Evolutionary conservation across 2,329 filamentous ascomycete genomes (phyloP).

Genomic region (Epichloe amarillans): DNA sequence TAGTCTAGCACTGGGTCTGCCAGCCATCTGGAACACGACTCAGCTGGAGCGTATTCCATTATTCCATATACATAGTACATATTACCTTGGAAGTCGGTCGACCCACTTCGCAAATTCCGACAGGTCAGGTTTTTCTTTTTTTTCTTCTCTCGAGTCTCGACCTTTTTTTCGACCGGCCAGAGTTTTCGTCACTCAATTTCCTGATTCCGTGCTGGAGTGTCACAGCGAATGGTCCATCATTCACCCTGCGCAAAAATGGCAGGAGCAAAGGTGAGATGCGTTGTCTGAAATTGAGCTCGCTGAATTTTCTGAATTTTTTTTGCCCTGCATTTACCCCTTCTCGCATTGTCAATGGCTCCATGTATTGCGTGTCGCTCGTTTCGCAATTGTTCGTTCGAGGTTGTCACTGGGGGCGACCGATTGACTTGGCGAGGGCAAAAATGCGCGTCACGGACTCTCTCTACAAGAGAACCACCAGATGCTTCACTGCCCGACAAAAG

Average conservation of each 20-base stretch:
- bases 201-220: background rate
- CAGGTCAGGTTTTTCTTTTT: slow-evolving; percentile 1
- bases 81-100: too few species aligned
- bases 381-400: background rate
- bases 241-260: slow-evolving; percentile 8
- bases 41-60: too few species aligned
- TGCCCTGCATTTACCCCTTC: background rate
- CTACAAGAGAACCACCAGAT: background rate
- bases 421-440: background rate
- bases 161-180: background rate
- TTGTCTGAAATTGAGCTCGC: background rate
- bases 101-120: background rate
- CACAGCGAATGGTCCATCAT: background rate
- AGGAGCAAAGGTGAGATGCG: slow-evolving; percentile 9
- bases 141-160: background rate
- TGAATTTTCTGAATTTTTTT: background rate
- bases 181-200: background rate
- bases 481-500: background rate
- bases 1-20: too few species aligned
- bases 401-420: slow-evolving; percentile 2
- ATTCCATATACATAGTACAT: too few species aligned
- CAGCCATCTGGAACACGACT: too few species aligned
- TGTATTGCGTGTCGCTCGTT: background rate
- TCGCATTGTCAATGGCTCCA: background rate
- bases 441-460: too few species aligned